Evolutionary conservation across 805 yeast genomes (phyloP), one percentile per base, ranked within the genome.

Genomic region (Debaryomyces prosopidis): DNA sequence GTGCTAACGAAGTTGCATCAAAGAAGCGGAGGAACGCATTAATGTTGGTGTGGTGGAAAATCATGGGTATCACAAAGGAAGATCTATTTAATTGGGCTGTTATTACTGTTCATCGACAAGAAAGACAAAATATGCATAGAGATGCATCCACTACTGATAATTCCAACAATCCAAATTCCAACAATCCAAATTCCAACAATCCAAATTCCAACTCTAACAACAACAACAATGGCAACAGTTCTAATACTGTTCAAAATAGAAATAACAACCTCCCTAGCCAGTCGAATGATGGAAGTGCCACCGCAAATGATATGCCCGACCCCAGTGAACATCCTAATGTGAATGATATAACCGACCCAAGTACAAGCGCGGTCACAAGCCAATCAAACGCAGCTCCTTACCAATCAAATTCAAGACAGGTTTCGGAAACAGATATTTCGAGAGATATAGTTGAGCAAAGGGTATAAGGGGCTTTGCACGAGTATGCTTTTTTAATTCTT

Each of bases 41-140:
- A 52, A 61, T 66, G 59, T 54, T 52, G 48, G 12, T 76, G 0
- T 79, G 79, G 58, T 83, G 87, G 85, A 60, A 58, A 33, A 19
- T 79, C 4, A 79, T 84, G 84, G 85, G 87, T 1, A 69, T 84
- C 30, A 54, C 73, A 2, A 67, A 56, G 40, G 52, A 59, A 7
- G 81, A 83, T 48, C 52, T 84, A 43, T 74, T 71, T 54, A 69
- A 79, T 58, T 76, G 81, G 68, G 80, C 77, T 12, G 81, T 81
- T 26, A 62, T 76, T 35, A 46, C 46, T 36, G 54, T 57, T 37
- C 71, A 69, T 50, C 61, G 59, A 38, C 18, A 41, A 23, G 37
- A 43, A 19, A 36, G 37, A 23, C 34, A 4, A 8, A 11, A 8
- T 6, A 19, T 40, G 12, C 10, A 7, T 23, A 15, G 38, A 32